Evolutionary conservation across 345 rosid species (phyloP).

Genomic region (Acer negundo): DNA sequence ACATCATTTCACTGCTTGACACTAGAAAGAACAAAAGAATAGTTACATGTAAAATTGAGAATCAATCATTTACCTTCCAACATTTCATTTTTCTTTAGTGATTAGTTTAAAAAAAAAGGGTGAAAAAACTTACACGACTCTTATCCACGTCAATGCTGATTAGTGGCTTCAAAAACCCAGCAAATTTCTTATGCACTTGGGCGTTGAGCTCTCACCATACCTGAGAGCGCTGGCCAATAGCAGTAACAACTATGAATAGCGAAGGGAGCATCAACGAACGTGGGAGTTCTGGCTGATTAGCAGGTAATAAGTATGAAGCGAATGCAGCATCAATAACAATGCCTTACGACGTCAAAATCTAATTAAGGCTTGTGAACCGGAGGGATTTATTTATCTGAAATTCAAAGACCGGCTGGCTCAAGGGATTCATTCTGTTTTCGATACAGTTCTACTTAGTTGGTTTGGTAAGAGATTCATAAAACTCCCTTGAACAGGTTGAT

Average conservation of each 20-base stretch:
- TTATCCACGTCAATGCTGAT: not conserved
- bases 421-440: constrained; percentile 32
- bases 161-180: constrained; percentile 20
- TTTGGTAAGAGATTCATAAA: constrained; percentile 47
- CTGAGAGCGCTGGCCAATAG: constrained; percentile 1
- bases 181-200: constrained; percentile 6
- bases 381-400: not conserved
- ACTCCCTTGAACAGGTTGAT: constrained; percentile 47
- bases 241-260: constrained; percentile 4
- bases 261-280: constrained; percentile 8
- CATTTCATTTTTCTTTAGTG: not conserved
- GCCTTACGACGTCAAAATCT: not conserved
- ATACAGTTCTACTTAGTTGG: constrained; percentile 32
- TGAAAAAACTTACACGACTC: not conserved
- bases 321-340: not conserved
- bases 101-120: not conserved
- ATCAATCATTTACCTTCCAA: constrained; percentile 8
- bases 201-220: constrained; percentile 3
- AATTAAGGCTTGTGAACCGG: not conserved
- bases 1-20: constrained; percentile 4
- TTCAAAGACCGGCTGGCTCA: constrained; percentile 5
- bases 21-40: not conserved
- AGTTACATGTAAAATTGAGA: constrained; percentile 14
- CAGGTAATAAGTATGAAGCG: not conserved
- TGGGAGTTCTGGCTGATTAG: constrained; percentile 1